Base-by-base conservation (phyloP, 2,329 filamentous ascomycete species). In the Didymella sp. region DNA sequence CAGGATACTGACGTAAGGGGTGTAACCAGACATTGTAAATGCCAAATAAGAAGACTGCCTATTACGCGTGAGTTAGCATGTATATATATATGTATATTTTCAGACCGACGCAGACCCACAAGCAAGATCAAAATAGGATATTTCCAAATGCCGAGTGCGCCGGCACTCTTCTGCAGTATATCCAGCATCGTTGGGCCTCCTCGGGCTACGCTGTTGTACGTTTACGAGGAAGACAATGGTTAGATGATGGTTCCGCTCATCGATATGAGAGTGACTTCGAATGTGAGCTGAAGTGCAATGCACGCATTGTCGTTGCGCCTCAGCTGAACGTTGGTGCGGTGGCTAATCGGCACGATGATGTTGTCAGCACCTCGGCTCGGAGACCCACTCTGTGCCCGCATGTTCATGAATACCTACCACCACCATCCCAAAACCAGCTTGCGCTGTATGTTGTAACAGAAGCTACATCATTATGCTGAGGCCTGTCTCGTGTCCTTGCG, bases 11-110 rank as follows among this genome's bases (percentile, higher is more conserved):
- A 35, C 64, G 63, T 0, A 73, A 61, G 13, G 70, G 70, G 37
- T 72, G 69, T 1, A 71, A 44, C 40, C 61, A 69, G 2, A 53
- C 55, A 52, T 73, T 73, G 51, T 72, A 71, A 25, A 59, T 28
- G 8, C 43, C 68, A 40, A 70, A 72, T 4, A 60, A 17, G 4
- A 67, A 15, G 2, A 59, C 21, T 19, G 51, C 15, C 63, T 67
- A 37, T 12, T 5, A 19, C 6, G 8, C 12, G 25, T 12, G 28
- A 2, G 21, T 21, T 33, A 8, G 25, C 51, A 21, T 33, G 24
- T 22, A 11, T 19, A 6, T 21, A 22, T 6, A 21, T 33, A 21
- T 22, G 15, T 19, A 6, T 21, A 22, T 6, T 27, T 22, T 2
- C n/a, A 17, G 1, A 19, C 13, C 3, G 2, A 5, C 9, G 6